Base-by-base conservation (phyloP, 2,329 filamentous ascomycete genomes). In the Arthrobotrys iridis region DNA sequence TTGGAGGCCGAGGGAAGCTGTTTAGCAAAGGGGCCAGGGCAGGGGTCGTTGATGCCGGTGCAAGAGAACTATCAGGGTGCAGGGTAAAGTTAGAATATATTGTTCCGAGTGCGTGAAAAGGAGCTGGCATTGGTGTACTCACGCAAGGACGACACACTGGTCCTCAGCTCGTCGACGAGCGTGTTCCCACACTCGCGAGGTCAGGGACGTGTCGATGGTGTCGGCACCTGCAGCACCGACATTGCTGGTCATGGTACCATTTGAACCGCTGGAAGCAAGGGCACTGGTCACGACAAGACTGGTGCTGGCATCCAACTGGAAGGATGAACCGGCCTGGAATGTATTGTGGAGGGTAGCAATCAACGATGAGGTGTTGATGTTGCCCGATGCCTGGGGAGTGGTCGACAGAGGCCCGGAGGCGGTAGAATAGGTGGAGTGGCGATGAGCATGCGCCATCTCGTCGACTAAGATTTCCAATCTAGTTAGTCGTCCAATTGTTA, bases 151-250 rank as follows among this genome's bases (percentile, higher is more conserved):
- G 77, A 99, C 91, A 81, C 93, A 97, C 13, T 93, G 93, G 84
- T 99, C 95, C 82, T 99, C 95, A 43, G 95, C 95, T 84, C 95
- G 88, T 77, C 95, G 89, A 78, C 94, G 88, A 67, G 95, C 94
- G 85, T 99, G 95, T 83, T 99, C 95, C 94, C 95, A 99, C 1
- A 93, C 93, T 81, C 92, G 88, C 60, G 88, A 86, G 13, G 92
- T 91, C 58, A 99, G 83, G 20, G 91, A 88, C 43, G 87, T 83
- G 83, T 99, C 95, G 43, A 98, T 88, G 5, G 91, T 93, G 63
- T 91, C 92, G 59, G 91, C 92, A 63, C 72, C 72, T 18, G 72
- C 41, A 40, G 72, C 30, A 37, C 72, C 65, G 18, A 76, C 30
- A 11, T 66, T 66, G 15, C 64, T 76, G 11, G 48, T 52, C 72